Percentiles rank a stretch among this genome's conserved stretches.
These are phyloP conservation scores for Hanseniaspora vineae DNA, from an alignment of 805 yeast genomes.

Conservation along the genomic window DNA sequence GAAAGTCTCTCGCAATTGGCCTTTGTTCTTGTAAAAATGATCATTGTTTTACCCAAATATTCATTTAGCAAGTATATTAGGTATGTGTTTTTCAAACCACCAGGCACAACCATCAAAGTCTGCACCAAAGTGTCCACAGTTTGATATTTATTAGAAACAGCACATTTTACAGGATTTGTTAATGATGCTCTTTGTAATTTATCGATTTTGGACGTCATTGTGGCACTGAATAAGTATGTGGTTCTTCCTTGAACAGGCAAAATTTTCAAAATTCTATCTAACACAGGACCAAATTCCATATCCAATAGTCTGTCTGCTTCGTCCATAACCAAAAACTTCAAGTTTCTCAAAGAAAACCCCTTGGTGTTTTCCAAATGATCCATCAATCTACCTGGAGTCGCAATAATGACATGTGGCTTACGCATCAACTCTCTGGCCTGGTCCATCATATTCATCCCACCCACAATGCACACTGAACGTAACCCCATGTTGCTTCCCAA, in stretches of 20 bases:
- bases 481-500: conserved; percentile 86
- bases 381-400: conserved; percentile 89
- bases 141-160: conserved; percentile 77
- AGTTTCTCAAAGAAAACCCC: conserved; percentile 69
- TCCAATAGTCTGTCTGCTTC: conserved; percentile 94
- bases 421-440: conserved; percentile 90
- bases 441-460: conserved; percentile 98
- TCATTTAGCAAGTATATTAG: conserved; percentile 76
- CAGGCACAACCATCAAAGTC: conserved; percentile 79
- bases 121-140: conserved; percentile 92
- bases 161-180: conserved; percentile 76
- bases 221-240: conserved; percentile 86
- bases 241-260: conserved; percentile 74
- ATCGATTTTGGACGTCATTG: conserved; percentile 91
- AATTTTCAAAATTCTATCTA: conserved; percentile 71
- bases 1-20: conserved; percentile 92
- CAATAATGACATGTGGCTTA: conserved; percentile 88
- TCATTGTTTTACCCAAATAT: conserved; percentile 69
- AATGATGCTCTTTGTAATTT: conserved; percentile 89
- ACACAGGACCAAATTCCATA: conserved; percentile 92
- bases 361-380: conserved; percentile 90
- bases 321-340: conserved; percentile 83
- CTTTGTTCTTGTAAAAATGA: conserved; percentile 87
- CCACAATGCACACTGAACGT: conserved; percentile 80
- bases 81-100: conserved; percentile 83